Conservation (phyloP, 305 asterid genomes). For the Ajuga reptans region DNA sequence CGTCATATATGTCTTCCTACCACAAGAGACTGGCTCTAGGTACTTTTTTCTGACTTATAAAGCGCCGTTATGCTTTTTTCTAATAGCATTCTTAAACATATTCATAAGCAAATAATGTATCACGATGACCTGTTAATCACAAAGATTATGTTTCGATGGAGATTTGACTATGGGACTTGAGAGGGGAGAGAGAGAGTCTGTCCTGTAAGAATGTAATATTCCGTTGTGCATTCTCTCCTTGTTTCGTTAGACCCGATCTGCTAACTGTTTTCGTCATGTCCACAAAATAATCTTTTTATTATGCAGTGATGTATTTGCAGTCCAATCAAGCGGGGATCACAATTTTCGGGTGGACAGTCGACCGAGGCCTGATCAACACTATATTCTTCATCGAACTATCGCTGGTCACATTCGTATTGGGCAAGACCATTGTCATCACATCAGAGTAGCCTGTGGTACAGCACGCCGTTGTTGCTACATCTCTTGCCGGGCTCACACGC, state of each 20-base stretch:
- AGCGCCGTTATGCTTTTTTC: background rate
- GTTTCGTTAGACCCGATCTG: background rate
- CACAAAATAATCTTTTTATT: background rate
- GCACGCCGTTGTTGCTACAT: background rate
- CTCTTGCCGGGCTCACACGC: background rate
- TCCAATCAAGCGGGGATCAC: slow-evolving; percentile 79
- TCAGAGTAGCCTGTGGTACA: slow-evolving; percentile 18
- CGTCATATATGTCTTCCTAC: slow-evolving; percentile 59
- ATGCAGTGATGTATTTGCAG: slow-evolving; percentile 78
- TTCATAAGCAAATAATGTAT: too few species aligned
- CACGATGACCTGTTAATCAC: too few species aligned
- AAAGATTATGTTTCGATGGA: too few species aligned
- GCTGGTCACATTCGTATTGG: slow-evolving; percentile 56
- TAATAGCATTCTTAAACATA: background rate
- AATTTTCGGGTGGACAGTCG: slow-evolving; percentile 76
- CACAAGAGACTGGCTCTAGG: slow-evolving; percentile 84
- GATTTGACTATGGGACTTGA: too few species aligned
- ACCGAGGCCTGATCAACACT: slow-evolving; percentile 71
- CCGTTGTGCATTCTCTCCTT: background rate
- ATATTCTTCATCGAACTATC: slow-evolving; percentile 66
- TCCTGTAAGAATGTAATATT: too few species aligned
- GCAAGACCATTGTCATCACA: slow-evolving; percentile 51
- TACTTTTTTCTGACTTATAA: slow-evolving; percentile 20
- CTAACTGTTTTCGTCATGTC: background rate
- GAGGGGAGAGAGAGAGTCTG: too few species aligned